Evolutionary conservation across 371 early-diverging fungal species (phyloP).

Genomic region (Dentiscutata heterogama): DNA sequence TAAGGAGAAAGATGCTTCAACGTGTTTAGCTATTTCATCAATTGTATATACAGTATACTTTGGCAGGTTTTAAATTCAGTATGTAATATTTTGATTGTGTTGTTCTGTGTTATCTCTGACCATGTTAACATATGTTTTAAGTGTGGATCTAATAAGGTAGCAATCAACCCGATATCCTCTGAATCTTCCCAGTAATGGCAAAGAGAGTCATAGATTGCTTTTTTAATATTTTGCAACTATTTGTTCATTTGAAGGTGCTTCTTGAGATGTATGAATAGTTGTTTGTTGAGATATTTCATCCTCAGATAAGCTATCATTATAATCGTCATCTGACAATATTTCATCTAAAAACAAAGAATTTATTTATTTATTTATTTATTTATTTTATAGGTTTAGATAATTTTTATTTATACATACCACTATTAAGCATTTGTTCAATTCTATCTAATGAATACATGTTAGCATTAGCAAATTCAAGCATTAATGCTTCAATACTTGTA

Average conservation of each 20-base stretch:
- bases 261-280: neutral
- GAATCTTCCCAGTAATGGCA: neutral
- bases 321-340: no score
- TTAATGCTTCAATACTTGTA: neutral
- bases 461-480: conserved; percentile 2
- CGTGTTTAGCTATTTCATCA: neutral
- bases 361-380: neutral
- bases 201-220: neutral
- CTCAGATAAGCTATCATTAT: no score
- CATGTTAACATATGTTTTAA: conserved; percentile 5
- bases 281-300: neutral
- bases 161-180: neutral
- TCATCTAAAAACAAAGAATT: neutral
- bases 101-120: neutral
- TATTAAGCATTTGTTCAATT: no score
- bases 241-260: neutral
- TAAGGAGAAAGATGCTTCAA: neutral
- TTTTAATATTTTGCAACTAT: neutral
- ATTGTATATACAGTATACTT: neutral
- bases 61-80: conserved; percentile 12
- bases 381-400: neutral
- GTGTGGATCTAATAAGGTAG: neutral
- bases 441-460: neutral
- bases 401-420: no score
- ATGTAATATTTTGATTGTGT: no score